Evolutionary conservation across 352 stramenopile genomes (phyloP).

Genomic region (Globisporangium heterothallicum): DNA sequence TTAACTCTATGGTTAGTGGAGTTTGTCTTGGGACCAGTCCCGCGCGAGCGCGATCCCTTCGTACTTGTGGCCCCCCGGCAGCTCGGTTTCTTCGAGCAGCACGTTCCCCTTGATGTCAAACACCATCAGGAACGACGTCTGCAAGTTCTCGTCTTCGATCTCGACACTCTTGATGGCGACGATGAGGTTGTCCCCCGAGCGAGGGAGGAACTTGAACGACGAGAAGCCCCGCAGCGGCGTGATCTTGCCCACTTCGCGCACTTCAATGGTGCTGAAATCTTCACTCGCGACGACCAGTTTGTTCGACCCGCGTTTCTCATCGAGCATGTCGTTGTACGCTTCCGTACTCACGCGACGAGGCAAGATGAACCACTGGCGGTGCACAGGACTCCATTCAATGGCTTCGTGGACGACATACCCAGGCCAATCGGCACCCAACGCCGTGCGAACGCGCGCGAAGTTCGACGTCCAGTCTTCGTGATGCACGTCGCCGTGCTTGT

Average conservation of each 20-base stretch:
- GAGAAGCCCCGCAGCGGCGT: slow-evolving; percentile 89
- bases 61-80: slow-evolving; percentile 90
- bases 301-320: slow-evolving; percentile 92
- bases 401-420: slow-evolving; percentile 98
- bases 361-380: slow-evolving; percentile 97
- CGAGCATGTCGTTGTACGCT: slow-evolving; percentile 93
- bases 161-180: slow-evolving; percentile 93
- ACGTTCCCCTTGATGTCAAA: slow-evolving; percentile 90
- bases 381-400: slow-evolving; percentile 92
- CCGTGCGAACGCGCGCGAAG: slow-evolving; percentile 92
- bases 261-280: slow-evolving; percentile 83
- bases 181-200: slow-evolving; percentile 87
- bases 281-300: slow-evolving; percentile 87
- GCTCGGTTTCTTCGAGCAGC: slow-evolving; percentile 87
- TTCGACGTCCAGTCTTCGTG: slow-evolving; percentile 93
- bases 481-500: slow-evolving; percentile 63
- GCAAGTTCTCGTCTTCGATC: slow-evolving; percentile 83
- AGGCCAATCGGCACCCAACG: slow-evolving; percentile 84
- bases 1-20: slow-evolving; percentile 10
- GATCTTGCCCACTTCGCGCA: slow-evolving; percentile 76
- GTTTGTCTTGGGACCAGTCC: slow-evolving; percentile 51
- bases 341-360: slow-evolving; percentile 93
- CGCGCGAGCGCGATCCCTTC: slow-evolving; percentile 90
- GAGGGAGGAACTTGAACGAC: slow-evolving; percentile 93
- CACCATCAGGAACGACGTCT: slow-evolving; percentile 91